Base-by-base conservation (phyloP, 1,284 basidiomycete genomes). In the Austroboletus rostrupii region DNA sequence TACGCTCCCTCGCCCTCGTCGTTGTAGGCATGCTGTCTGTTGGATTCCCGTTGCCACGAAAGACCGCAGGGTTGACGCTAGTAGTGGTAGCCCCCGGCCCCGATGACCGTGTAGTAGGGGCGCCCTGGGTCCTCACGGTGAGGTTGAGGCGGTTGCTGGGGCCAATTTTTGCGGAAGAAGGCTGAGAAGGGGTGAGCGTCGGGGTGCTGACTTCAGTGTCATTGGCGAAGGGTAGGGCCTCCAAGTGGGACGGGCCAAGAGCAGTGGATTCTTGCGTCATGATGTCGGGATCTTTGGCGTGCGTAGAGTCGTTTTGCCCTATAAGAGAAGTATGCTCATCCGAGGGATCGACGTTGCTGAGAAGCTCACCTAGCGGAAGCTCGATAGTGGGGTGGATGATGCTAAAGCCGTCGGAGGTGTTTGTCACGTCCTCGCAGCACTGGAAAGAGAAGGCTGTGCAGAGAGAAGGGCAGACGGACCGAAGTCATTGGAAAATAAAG, bases 361-460 rank as follows among this genome's bases (percentile, higher is more conserved):
- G 76, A 50, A 90, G 74, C 55, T 90, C 87, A 56, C 90, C 87
- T 21, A 90, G 77, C 10, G 83, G 82, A 29, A 90, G 78, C 64
- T 90, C 87, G 59, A 90, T 89, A 31, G 87, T 90, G 1, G 88
- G 88, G 12, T 87, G 80, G 16, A 77, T 65, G 54, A 90, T 81
- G 66, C 77, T 77, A 61, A 90, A 79, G 33, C 73, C 70, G 53
- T 81, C 79, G 17, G 72, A 63, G 44, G 64, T 65, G 52, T 74
- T 72, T 60, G 72, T 75, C 60, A 81, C 73, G 44, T 80, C 85
- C 66, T 89, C 87, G 52, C 86, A 49, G 75, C 66, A 54, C 74
- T 85, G 65, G 83, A 78, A 43, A 82, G 66, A 19, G 84, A 79
- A 3, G 84, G 84, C 36, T 80, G 72, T 3, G 80, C 73, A 59